Evolutionary conservation across 1,284 basidiomycete species (phyloP), one percentile per base, ranked within the genome.

Genomic region (Cryptococcus depauperatus): DNA sequence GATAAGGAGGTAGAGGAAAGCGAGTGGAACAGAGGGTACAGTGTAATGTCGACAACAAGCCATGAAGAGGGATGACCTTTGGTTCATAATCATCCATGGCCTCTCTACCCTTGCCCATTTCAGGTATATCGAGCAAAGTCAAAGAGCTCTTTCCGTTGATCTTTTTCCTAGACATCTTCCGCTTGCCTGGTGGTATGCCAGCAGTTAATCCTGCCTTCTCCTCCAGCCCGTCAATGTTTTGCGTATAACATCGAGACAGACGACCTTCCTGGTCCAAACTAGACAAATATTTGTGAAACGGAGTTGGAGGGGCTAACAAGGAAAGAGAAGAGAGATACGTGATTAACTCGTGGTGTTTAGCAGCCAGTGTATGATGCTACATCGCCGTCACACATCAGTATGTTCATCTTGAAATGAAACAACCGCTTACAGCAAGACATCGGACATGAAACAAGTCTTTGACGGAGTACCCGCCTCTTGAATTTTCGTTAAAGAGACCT

Each of bases 201-300:
- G 59, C 53, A 4, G 79, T 79, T 6, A 95, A 76, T 4, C 90
- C 90, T 11, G 80, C 84, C 61, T 89, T 88, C 49, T 76, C 75
- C 64, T 95, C 90, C 41, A 96, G 79, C 13, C 82, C 83, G 63
- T 96, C 90, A 51, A 95, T 92, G 69, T 93, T 92, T 73, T 96
- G 91, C 0, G 91, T 93, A 69, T 95, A 96, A 4, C 91, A 86
- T 23, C 91, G 78, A 35, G 91, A 76, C 1, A 96, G 78, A 38
- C 80, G 78, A 2, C 85, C 84, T 37, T 83, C 76, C 45, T 81
- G 74, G 59, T 95, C 87, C 19, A 95, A 78, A 11, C 75, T 62
- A 34, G 82, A 82, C 21, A 96, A 78, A 22, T 85, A 74, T 6
- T 75, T 70, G 62, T 96, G 91, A 57, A 95, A 95, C 1, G 81